Percentiles rank a stretch among this genome's conserved stretches.
Conservation (phyloP, 1,284 basidiomycete species). For the Trichosporon inkin region DNA sequence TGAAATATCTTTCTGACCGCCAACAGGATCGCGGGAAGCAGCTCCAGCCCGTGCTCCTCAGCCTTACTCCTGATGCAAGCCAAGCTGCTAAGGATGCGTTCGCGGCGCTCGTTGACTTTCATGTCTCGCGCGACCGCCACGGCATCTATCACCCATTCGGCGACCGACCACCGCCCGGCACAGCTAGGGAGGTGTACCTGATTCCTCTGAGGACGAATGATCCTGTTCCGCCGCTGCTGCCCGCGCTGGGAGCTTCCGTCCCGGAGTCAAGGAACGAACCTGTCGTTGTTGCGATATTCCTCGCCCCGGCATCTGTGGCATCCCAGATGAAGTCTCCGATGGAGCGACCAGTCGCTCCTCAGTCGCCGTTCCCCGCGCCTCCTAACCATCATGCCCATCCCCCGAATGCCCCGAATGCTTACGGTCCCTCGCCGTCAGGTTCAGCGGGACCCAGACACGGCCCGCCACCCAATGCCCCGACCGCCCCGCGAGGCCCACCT, state of each 20-base stretch:
- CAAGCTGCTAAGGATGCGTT: constrained; percentile 55
- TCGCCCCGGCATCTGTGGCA: constrained; percentile 68
- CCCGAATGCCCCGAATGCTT: no score
- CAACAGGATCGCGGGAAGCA: constrained; percentile 73
- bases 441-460: constrained; percentile 30
- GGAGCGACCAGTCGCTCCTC: constrained; percentile 8
- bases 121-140: constrained; percentile 72
- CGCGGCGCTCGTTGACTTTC: constrained; percentile 62
- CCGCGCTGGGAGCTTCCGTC: constrained; percentile 48
- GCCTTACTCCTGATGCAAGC: constrained; percentile 52
- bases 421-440: no score
- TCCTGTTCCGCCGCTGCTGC: constrained; percentile 66
- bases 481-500: constrained; percentile 23
- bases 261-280: constrained; percentile 59
- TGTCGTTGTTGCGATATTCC: constrained; percentile 75
- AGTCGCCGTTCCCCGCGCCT: neutral
- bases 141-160: constrained; percentile 83
- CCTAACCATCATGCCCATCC: neutral
- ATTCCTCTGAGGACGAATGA: constrained; percentile 69
- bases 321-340: constrained; percentile 44
- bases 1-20: constrained; percentile 69
- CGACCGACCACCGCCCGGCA: constrained; percentile 59
- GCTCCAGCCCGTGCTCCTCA: constrained; percentile 68
- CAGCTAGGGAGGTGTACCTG: constrained; percentile 82
- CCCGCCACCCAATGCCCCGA: constrained; percentile 51